Percentiles rank a stretch among this genome's conserved stretches.
phyloP scores from a whole-genome alignment of 2,329 filamentous ascomycete genomes.

The Penicillium frequentans region DNA sequence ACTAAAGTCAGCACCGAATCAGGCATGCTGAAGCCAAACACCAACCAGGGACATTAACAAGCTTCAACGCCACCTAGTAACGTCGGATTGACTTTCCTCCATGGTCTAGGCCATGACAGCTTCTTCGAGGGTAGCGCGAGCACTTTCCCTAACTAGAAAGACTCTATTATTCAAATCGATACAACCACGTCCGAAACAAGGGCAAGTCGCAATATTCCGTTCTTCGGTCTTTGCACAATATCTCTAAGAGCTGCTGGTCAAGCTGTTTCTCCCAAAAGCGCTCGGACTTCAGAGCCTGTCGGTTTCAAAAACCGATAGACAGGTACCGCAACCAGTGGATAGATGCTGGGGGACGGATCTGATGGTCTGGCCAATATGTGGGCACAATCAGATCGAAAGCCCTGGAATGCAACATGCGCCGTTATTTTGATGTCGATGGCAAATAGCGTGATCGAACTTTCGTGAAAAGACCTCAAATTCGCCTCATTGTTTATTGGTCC shows the following conservation, averaged over 20 bases:
- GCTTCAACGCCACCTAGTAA: conserved; percentile 13
- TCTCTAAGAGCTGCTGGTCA: neutral
- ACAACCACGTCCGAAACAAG: neutral
- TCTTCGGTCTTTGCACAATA: neutral
- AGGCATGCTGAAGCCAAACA: conserved; percentile 1
- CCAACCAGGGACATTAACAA: conserved; percentile 18
- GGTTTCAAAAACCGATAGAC: conserved; percentile 19
- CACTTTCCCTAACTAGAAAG: neutral
- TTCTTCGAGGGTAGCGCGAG: neutral
- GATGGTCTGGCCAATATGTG: conserved; percentile 13
- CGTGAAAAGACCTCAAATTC: conserved; percentile 17
- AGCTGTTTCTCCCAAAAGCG: neutral
- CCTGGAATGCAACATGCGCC: conserved; percentile 11
- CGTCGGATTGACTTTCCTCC: conserved; percentile 27
- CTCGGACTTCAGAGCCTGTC: conserved; percentile 18
- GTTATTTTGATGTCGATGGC: conserved; percentile 14
- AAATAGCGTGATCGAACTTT: conserved; percentile 10
- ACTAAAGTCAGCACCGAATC: conserved; percentile 6
- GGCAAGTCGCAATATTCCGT: neutral
- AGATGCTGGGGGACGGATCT: conserved; percentile 6
- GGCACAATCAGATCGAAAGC: neutral
- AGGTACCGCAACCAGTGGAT: conserved; percentile 6
- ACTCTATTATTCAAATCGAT: neutral
- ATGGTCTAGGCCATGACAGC: conserved; percentile 17
- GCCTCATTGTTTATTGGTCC: conserved; percentile 9